Evolutionary conservation across 495 filamentous ascomycete species (phyloP), one percentile per base, ranked within the genome.

Genomic region (Hypoxylon fragiforme): DNA sequence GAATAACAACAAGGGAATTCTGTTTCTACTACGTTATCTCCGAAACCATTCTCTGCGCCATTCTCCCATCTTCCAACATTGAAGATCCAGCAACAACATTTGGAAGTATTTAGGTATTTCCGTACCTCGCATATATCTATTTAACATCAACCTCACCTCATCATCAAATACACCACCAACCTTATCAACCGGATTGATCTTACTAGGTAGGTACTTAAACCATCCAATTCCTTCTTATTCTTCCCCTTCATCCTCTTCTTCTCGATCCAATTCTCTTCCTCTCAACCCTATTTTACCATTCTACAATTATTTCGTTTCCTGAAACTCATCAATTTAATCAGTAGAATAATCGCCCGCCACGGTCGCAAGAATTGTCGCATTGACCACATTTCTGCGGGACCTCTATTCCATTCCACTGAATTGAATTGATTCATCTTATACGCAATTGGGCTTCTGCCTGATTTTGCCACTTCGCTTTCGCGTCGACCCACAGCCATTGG

Each of bases 401-500:
- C 35, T 11, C 7, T 15, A 15, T 26, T 14, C 13, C 7, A 42
- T 54, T 34, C 36, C 11, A 32, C 30, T 24, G 21, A 31, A 34
- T 28, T 28, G 24, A 34, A 34, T 8, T 13, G 36, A 56, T 46
- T 51, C 41, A 46, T 56, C 45, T 56, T 36, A 6, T 47, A 48
- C 57, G 57, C 51, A 56, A 56, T 44, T 52, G 1, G 43, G 47
- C 31, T 21, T 56, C 51, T 56, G 38, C 57, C 57, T 61, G 47
- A 51, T 64, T n/a, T 66, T 63, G 64, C 64, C 64, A 66, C 64
- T 50, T 34, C 47, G 24, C 43, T 16, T 20, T 35, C 35, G 30
- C 32, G 44, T 43, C 49, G 49, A 49, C 51, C 51, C 57, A 61
- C 57, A 44, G 44, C 38, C 38, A 43, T 38, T 31, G 56, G 44